phyloP scores from a whole-genome alignment of 768 basidiomycete genomes.

The Paxillus ammoniavirescens region DNA sequence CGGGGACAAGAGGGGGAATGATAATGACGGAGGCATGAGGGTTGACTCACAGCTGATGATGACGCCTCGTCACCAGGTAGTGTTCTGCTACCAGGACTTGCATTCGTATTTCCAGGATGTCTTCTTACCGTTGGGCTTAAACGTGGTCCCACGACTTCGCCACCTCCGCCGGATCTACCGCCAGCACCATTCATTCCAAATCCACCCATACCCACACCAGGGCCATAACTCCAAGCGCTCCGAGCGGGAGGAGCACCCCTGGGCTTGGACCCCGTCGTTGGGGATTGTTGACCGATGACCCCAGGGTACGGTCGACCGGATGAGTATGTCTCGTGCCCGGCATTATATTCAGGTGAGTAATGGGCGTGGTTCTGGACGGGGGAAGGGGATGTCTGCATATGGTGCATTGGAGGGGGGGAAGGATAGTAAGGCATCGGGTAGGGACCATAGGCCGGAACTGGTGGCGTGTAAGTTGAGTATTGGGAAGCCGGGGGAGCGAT shows the following conservation, averaged over 20 bases:
- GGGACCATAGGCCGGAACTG: conserved; percentile 32
- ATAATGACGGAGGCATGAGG: neutral
- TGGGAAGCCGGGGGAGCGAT: conserved; percentile 31
- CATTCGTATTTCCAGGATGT: conserved; percentile 47
- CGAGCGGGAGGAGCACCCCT: conserved; percentile 42
- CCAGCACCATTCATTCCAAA: conserved; percentile 30
- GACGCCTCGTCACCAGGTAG: conserved; percentile 72
- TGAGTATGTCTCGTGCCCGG: conserved; percentile 23
- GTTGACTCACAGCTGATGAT: conserved; percentile 66
- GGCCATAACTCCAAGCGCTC: conserved; percentile 69
- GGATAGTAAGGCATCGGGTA: conserved; percentile 36
- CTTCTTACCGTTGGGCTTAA: conserved; percentile 52
- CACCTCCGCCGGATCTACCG: conserved; percentile 26
- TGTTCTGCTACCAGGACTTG: conserved; percentile 55
- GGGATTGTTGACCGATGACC: conserved; percentile 30
- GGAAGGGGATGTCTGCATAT: conserved; percentile 25
- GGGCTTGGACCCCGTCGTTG: conserved; percentile 23
- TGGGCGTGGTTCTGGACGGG: conserved; percentile 25
- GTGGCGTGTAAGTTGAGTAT: conserved; percentile 31
- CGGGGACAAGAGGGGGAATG: neutral
- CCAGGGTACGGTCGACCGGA: conserved; percentile 27
- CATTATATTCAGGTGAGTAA: conserved; percentile 30
- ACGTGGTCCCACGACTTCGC: conserved; percentile 63
- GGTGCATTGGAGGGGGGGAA: conserved; percentile 30
- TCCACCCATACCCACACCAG: conserved; percentile 54